phyloP scores from a whole-genome alignment of 768 basidiomycete species.

The Candolleomyces eurysporus region DNA sequence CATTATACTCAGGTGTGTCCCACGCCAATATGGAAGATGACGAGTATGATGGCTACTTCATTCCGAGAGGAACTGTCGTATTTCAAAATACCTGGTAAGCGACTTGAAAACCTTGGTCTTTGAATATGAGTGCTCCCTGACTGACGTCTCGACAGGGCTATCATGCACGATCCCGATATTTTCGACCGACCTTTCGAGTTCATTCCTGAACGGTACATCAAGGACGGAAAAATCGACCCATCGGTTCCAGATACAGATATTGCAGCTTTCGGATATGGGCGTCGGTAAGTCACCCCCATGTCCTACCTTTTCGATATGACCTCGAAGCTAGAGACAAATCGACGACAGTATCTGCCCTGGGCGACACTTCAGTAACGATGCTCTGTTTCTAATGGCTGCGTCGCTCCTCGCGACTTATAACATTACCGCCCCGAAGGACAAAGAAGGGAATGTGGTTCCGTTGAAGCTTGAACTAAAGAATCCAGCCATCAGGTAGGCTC shows the following conservation, averaged over 20 bases:
- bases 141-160: slow-evolving; percentile 1
- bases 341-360: slow-evolving; percentile 16
- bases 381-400: slow-evolving; percentile 15
- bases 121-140: not conserved
- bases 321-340: no score
- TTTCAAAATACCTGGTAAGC: slow-evolving; percentile 38
- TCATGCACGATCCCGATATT: slow-evolving; percentile 10
- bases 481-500: no score
- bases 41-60: slow-evolving; percentile 34
- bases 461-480: no score
- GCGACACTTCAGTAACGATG: slow-evolving; percentile 16
- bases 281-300: not conserved
- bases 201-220: slow-evolving; percentile 13
- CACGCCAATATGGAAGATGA: slow-evolving; percentile 34
- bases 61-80: slow-evolving; percentile 39
- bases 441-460: no score
- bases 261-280: slow-evolving; percentile 14
- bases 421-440: no score
- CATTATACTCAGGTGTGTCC: slow-evolving; percentile 19
- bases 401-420: slow-evolving; percentile 8
- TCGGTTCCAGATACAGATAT: slow-evolving; percentile 8
- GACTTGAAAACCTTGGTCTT: not conserved
- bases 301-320: not conserved
- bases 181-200: slow-evolving; percentile 10
- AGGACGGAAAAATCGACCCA: slow-evolving; percentile 9